Conservation (phyloP, 2,329 filamentous ascomycete genomes). For the Fusarium sp. region DNA sequence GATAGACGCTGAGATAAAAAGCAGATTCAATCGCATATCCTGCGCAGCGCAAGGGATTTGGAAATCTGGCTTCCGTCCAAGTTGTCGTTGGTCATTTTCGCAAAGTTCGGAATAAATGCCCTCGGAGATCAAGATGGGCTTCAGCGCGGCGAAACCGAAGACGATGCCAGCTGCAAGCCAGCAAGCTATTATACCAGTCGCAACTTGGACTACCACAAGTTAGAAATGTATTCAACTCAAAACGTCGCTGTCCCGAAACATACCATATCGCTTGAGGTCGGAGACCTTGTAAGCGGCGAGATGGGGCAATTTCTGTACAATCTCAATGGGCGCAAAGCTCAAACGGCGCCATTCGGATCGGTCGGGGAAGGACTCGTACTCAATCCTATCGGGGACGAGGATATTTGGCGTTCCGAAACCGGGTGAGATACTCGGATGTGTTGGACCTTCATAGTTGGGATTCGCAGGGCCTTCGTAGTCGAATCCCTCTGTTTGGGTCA, state of each 20-base stretch:
- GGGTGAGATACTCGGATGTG: neutral
- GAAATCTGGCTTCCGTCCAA: constrained; percentile 48
- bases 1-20: constrained; percentile 91
- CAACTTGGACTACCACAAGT: constrained; percentile 70
- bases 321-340: constrained; percentile 46
- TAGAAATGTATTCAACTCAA: neutral
- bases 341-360: constrained; percentile 45
- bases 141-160: constrained; percentile 86
- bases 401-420: neutral
- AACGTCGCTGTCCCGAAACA: neutral
- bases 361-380: constrained; percentile 10
- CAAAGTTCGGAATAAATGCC: constrained; percentile 77
- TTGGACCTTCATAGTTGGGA: constrained; percentile 30
- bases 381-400: neutral
- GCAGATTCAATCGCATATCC: constrained; percentile 77
- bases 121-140: constrained; percentile 80
- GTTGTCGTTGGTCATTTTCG: constrained; percentile 34
- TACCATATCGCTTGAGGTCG: constrained; percentile 44
- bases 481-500: constrained; percentile 56
- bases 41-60: constrained; percentile 59
- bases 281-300: constrained; percentile 50
- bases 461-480: constrained; percentile 52
- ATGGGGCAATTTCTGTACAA: constrained; percentile 45
- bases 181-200: constrained; percentile 76
- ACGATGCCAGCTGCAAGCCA: constrained; percentile 81